These are phyloP conservation scores for Phalaenopsis hybrid DNA, from an alignment of 116 monocot genomes.

Conservation along the genomic window DNA sequence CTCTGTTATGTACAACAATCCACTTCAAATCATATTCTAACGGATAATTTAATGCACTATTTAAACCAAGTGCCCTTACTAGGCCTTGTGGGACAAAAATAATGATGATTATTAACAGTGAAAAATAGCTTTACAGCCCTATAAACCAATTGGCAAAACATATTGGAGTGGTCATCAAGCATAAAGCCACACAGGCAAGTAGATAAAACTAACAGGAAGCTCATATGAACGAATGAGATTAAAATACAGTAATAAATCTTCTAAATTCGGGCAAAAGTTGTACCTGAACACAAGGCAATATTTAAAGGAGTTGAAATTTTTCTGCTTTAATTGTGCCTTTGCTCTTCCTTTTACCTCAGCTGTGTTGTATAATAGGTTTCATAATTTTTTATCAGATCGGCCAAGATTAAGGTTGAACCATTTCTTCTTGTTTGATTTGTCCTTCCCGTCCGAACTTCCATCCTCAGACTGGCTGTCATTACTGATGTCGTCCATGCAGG, in stretches of 20 bases:
- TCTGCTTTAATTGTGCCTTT: not conserved
- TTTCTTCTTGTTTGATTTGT: constrained; percentile 57
- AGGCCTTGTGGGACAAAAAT: not conserved
- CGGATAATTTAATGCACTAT: no score
- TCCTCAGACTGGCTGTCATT: constrained; percentile 35
- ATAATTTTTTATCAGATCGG: constrained; percentile 59
- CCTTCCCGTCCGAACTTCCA: constrained; percentile 36
- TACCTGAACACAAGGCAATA: not conserved
- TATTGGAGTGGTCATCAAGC: no score
- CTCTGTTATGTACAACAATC: no score
- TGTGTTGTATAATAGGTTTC: not conserved
- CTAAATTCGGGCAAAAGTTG: not conserved
- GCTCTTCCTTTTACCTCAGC: not conserved
- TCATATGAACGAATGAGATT: constrained; percentile 4
- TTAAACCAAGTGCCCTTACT: no score
- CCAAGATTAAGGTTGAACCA: constrained; percentile 77
- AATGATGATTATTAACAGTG: not conserved
- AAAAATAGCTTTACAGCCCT: constrained; percentile 4
- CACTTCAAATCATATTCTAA: no score
- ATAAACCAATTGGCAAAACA: not conserved
- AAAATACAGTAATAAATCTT: not conserved
- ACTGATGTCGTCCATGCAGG: constrained; percentile 21
- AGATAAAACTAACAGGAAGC: not conserved
- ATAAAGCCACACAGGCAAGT: not conserved
- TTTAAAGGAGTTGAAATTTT: not conserved